phyloP scores from a whole-genome alignment of 768 basidiomycete genomes.

The Exsudoporus frostii region DNA sequence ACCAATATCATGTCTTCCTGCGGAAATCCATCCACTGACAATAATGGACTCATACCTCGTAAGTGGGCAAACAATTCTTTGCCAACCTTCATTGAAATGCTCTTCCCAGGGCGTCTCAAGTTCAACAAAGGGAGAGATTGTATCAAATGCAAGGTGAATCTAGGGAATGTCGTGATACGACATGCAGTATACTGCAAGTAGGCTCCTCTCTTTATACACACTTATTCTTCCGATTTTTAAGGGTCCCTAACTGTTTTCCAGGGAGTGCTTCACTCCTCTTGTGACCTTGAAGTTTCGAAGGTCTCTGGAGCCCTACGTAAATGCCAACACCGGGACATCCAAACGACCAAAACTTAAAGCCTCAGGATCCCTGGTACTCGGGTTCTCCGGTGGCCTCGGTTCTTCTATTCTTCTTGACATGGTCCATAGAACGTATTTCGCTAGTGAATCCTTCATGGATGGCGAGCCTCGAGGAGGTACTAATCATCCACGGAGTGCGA shows the following conservation, averaged over 20 bases:
- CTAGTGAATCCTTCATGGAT: slow-evolving; percentile 22
- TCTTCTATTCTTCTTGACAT: slow-evolving; percentile 73
- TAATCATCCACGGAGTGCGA: slow-evolving; percentile 60
- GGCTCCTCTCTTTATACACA: slow-evolving; percentile 14
- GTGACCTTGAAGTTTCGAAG: slow-evolving; percentile 62
- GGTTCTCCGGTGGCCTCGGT: slow-evolving; percentile 76
- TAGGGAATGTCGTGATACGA: slow-evolving; percentile 68
- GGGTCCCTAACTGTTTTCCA: slow-evolving; percentile 19
- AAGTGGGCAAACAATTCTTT: slow-evolving; percentile 22
- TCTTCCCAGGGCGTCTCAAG: slow-evolving; percentile 52
- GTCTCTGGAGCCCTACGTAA: slow-evolving; percentile 61
- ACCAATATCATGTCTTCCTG: slow-evolving; percentile 43
- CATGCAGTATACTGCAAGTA: slow-evolving; percentile 87
- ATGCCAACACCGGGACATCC: slow-evolving; percentile 50
- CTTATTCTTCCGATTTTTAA: slow-evolving; percentile 8
- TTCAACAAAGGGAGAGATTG: slow-evolving; percentile 67
- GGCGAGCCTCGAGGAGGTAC: slow-evolving; percentile 49
- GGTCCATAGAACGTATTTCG: slow-evolving; percentile 57
- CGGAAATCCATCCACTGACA: slow-evolving; percentile 58
- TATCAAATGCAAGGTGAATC: slow-evolving; percentile 67
- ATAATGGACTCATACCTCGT: slow-evolving; percentile 69
- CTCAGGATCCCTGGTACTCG: slow-evolving; percentile 64
- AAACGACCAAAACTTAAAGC: slow-evolving; percentile 62
- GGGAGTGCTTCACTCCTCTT: slow-evolving; percentile 65
- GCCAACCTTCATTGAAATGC: not conserved